Evolutionary conservation across 495 filamentous ascomycete genomes (phyloP), one percentile per base, ranked within the genome.

Genomic region (Tuber magnatum): DNA sequence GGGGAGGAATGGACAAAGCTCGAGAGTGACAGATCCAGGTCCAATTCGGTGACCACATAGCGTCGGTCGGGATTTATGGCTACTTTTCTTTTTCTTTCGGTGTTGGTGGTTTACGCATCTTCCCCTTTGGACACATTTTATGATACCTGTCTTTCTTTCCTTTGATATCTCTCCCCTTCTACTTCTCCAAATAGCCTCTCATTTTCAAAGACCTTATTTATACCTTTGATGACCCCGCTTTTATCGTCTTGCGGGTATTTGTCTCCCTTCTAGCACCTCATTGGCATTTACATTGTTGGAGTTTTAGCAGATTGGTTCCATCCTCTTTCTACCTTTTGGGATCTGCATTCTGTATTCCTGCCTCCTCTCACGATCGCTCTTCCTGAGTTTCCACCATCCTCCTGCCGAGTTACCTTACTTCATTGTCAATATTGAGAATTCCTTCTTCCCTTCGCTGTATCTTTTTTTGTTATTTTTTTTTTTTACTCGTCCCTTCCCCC

Each of bases 1-100:
- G 77, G 77, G 9, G 77, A 79, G 44, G 77, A 79, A 51, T 79
- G 77, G 77, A 79, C 77, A 38, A 79, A 79, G 44, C 70, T 79
- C 46, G 77, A 79, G 76, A 77, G 73, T 70, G 56, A 65, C 56
- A 79, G 77, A 72, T 79, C 77, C 22, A 78, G 77, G 20, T 79
- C 77, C 71, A 68, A 73, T 75, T 79, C 77, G 43, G 71, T 79
- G 44, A 73, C 48, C 41, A 78, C 56, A 44, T 78, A 71, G 42
- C 72, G 72, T 79, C 78, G 56, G 71, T 41, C 70, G n/a, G 74
- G 42, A 41, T 72, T 78, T 75, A 48, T 48, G 77, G 76, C 70
- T 70, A 51, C 76, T n/a, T 74, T 46, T 20, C 3, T 46, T 43
- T 72, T 48, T 77, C 44, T 75, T 71, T 32, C 71, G 72, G 72